These are phyloP conservation scores for Lepiota brunneoincarnata DNA, from an alignment of 768 basidiomycete genomes.

Conservation along the genomic window DNA sequence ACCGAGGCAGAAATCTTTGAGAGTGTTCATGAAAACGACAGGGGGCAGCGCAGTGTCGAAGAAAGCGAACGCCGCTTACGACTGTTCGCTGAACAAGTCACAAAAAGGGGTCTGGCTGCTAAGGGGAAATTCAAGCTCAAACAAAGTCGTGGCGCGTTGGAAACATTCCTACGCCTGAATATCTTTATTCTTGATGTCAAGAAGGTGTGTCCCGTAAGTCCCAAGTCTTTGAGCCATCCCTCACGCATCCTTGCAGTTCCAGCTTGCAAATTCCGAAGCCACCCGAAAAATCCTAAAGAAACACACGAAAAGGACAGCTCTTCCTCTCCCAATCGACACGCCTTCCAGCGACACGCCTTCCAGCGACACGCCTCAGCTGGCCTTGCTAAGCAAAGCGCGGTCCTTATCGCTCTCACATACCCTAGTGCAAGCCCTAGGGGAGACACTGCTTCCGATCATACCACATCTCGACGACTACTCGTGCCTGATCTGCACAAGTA, in stretches of 20 bases:
- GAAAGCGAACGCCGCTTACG: conserved; percentile 67
- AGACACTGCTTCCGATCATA: conserved; percentile 77
- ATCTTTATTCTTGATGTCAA: conserved; percentile 77
- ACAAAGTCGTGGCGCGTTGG: conserved; percentile 57
- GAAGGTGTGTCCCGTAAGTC: conserved; percentile 45
- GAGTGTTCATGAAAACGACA: conserved; percentile 53
- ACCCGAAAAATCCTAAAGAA: conserved; percentile 94
- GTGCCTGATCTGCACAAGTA: conserved; percentile 83
- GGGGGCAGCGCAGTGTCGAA: conserved; percentile 68
- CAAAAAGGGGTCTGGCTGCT: conserved; percentile 53
- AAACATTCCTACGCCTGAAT: conserved; percentile 75
- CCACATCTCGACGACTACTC: conserved; percentile 82
- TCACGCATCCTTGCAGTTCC: conserved; percentile 47
- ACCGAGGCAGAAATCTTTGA: conserved; percentile 87
- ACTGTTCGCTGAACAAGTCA: conserved; percentile 59
- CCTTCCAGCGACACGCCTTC: conserved; percentile 1
- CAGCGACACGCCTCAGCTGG: conserved; percentile 12
- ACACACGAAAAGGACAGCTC: conserved; percentile 84
- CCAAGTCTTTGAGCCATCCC: neutral
- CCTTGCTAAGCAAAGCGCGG: conserved; percentile 10
- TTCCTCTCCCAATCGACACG: conserved; percentile 49
- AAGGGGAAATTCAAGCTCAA: conserved; percentile 51
- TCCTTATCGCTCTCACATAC: conserved; percentile 30
- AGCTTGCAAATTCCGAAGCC: conserved; percentile 82
- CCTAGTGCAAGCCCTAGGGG: conserved; percentile 80